Base-by-base conservation (phyloP, 176 grass and related monocot genomes). In the Elymus sibiricus region DNA sequence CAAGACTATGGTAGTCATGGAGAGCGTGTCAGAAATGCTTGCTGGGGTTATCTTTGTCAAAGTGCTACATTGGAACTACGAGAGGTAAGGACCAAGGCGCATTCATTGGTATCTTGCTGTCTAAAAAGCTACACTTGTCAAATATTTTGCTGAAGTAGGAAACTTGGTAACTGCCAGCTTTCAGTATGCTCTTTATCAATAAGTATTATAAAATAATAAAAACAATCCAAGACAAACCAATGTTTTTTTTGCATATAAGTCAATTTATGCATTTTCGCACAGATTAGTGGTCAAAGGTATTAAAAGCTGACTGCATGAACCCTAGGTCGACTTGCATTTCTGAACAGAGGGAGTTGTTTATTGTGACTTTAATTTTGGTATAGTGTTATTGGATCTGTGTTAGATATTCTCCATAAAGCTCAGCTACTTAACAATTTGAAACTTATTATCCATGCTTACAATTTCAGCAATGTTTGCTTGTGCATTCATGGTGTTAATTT, bases 11-110 rank as follows among this genome's bases (percentile, higher is more conserved):
- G 94, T 61, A 93, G 89, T 69, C 88, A 94, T 85, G 97, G 97
- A 70, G 90, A 99, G 76, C 94, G 92, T 64, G 97, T 99, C 38
- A 92, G 92, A 87, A 96, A 82, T 96, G 94, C 97, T 83, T 99
- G 97, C 79, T 99, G 97, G 94, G 97, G 97, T 80, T 99, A 96
- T 84, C 97, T 99, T 85, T 99, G 97, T 90, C 97, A 94, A 93
- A 99, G 94, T 83, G 97, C 97, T 9, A 99, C 94, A 22, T 69
- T 94, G 39, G 97, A 99, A 82, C 69, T 96, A 79, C 90, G 92
- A 86, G 94, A 96, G 84, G 92, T 96, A 70, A 77, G 47, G 34
- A 66, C 90, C 88, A 69, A 80, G 47, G 19, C 61, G 49, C 56
- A 53, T 40, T 16, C 21, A 38, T n/a, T 24, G 19, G 6, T 9